Conservation (phyloP, 2,329 filamentous ascomycete genomes). For the Colletotrichum higginsianum region DNA sequence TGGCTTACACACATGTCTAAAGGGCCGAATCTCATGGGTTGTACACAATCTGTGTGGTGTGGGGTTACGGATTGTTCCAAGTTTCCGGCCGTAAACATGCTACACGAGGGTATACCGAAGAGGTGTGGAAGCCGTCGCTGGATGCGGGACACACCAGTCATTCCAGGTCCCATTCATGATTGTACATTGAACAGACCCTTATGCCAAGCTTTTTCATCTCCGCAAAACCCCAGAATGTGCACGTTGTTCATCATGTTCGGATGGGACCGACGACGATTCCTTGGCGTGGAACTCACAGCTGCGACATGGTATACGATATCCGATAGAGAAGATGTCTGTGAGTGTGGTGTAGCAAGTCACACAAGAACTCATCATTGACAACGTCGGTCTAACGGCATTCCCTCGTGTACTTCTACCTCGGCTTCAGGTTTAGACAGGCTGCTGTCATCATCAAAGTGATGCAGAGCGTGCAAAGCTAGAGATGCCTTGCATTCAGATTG, state of each 20-base stretch:
- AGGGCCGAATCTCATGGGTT: neutral
- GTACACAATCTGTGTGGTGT: neutral
- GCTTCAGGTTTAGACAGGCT: neutral
- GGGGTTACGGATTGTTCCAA: neutral
- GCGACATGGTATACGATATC: neutral
- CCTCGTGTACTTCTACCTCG: neutral
- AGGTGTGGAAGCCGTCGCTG: neutral
- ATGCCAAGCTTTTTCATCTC: conserved; percentile 9
- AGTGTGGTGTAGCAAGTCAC: neutral
- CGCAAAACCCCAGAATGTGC: neutral
- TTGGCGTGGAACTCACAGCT: neutral
- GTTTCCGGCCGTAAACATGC: neutral
- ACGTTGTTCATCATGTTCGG: neutral
- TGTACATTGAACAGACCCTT: neutral
- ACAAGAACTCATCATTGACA: neutral
- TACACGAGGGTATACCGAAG: neutral
- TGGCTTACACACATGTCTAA: conserved; percentile 7
- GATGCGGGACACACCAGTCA: neutral
- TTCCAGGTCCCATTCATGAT: no score
- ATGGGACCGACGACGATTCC: neutral
- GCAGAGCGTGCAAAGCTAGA: neutral
- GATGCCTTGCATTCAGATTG: neutral
- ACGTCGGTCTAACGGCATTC: neutral
- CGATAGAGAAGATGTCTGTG: neutral
- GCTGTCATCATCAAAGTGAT: neutral